Base-by-base conservation (phyloP, 805 yeast species). In the Yarrowia sp. region DNA sequence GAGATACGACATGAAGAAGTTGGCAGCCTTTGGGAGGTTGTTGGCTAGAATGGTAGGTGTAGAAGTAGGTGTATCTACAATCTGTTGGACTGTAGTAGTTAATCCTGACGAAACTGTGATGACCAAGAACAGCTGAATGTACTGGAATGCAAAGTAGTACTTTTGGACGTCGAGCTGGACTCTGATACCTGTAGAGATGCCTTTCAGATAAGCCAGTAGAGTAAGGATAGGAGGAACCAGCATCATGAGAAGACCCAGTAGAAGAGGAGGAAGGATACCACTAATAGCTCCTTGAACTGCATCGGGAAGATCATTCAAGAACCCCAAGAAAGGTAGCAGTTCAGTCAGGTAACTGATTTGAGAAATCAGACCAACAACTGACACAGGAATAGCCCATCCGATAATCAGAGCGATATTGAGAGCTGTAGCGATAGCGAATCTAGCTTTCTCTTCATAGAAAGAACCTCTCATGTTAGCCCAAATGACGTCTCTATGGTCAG, bases 61-160 rank as follows among this genome's bases (percentile, higher is more conserved):
- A 0, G 90, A 84, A 0, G 86, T 84, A 0, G 97, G 97, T 68
- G 83, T 86, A 66, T 83, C 84, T 7, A 89, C 74, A 5, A 88
- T 75, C 65, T 83, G 85, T 67, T 85, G 85, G 48, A 88, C 74
- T 0, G 90, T 79, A 8, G 83, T 85, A 1, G 88, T 82, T 3
- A 89, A 74, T 32, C 96, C 92, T 0, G 95, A 87, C 70, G 96
- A 90, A 41, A 92, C 82, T 0, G 96, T 88, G 1, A 92, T 91
- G 31, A 92, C 93, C 50, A 92, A 74, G 69, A 92, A 92, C 45
- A 91, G 83, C 70, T 92, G 97, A 61, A 92, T 84, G 72, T 89
- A 91, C 58, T 88, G 77, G 71, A 92, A 92, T 0, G 84, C 79
- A 74, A 89, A 92, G 69, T 89, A 82, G 90, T 95, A 89, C 51